Percentiles rank a stretch among this genome's conserved stretches.
phyloP scores from a whole-genome alignment of 2,329 filamentous ascomycete genomes.

The Aspergillus tamarii region DNA sequence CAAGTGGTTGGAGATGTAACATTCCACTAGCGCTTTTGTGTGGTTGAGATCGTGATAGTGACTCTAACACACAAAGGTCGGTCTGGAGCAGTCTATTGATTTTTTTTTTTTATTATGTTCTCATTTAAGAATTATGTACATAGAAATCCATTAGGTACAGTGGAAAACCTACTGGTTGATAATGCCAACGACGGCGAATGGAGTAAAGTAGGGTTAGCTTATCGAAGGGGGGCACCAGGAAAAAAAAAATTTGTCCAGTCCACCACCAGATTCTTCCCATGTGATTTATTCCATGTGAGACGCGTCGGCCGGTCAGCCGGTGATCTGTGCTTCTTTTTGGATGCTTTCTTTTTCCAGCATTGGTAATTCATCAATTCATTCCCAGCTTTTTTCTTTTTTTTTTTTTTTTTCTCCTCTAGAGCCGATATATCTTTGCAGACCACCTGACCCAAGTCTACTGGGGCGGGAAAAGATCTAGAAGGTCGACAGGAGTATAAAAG shows the following conservation, averaged over 20 bases:
- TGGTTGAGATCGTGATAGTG: not conserved
- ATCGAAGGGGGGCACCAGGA: not conserved
- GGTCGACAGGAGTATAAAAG: not conserved
- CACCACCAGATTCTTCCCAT: not conserved
- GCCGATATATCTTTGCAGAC: slow-evolving; percentile 4
- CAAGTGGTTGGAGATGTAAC: not conserved
- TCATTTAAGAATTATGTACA: not conserved
- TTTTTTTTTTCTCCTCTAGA: not conserved
- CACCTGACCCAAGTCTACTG: slow-evolving; percentile 6
- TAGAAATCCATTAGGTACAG: not conserved
- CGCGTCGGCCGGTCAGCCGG: not conserved
- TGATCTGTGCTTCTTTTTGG: not conserved
- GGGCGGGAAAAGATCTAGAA: slow-evolving; percentile 11
- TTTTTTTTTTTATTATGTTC: not conserved
- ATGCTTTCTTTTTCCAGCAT: not conserved
- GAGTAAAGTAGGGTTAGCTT: slow-evolving; percentile 2
- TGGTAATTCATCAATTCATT: not conserved
- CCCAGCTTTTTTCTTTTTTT: not conserved
- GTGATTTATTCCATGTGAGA: not conserved
- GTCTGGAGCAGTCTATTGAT: not conserved
- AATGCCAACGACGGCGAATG: not conserved
- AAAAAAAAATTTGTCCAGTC: not conserved
- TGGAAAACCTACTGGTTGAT: not conserved
- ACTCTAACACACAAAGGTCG: not conserved
- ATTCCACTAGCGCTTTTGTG: not conserved